Base-by-base conservation (phyloP, 108 stramenopile species). In the Skeletonema potamos region DNA sequence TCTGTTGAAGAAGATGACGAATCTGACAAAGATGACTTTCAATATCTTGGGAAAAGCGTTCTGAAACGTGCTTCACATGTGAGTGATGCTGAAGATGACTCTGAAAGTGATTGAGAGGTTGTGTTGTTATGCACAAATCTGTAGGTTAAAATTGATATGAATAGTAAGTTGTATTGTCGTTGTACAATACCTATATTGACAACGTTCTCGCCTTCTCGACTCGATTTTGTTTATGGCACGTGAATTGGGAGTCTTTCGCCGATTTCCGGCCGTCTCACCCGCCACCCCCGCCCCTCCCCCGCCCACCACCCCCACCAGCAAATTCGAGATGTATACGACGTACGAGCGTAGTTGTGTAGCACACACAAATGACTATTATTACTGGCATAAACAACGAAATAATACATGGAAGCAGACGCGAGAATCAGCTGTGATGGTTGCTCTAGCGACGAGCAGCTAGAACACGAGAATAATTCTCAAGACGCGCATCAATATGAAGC, bases 41-140 rank as follows among this genome's bases (percentile, higher is more conserved):
- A 82, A 12, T 56, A 65, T 58, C 56, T 77, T 0, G 82, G 80
- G 18, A 62, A 81, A 54, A 90, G 84, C 22, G 83, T 83, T 18
- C 54, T 90, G 57, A 79, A 87, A 54, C 69, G 89, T 33, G 89
- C 89, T 9, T 65, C 62, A 41, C 85, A 90, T 73, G 89, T 90
- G 22, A 85, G 80, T 54, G 89, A 87, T 78, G 83, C 76, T 48
- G 76, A 77, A 66, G 62, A 72, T n/a, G 73, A 74, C 22, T 51
- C 48, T 51, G 48, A 51, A 51, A 51, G 48, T 22, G 48, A 51
- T 22, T 51, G 48, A 51, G 48, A 1, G 8, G 6, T 22, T 9
- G 8, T 51, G 22, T 51, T 51, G 22, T 22, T 7, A 1, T 51
- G 20, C 9, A 51, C 9, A 51, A 6, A 15, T 2, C 2, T 41